phyloP scores from a whole-genome alignment of 2,329 filamentous ascomycete species.

The Hymenoscyphus occultus region DNA sequence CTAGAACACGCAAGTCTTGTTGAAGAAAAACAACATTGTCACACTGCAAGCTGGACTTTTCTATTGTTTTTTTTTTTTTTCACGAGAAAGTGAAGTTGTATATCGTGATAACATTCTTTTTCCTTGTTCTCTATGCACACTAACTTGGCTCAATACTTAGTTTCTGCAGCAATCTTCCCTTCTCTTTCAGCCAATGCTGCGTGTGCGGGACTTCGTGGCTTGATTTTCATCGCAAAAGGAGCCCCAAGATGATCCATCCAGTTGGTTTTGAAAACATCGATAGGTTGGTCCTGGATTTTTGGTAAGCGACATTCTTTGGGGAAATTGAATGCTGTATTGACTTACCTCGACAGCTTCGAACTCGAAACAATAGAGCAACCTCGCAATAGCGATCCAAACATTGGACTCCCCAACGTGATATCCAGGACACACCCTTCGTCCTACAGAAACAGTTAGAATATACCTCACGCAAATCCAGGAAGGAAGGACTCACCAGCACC shows the following conservation, averaged over 20 bases:
- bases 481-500: slow-evolving; percentile 31
- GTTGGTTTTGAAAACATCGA: neutral
- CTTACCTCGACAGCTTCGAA: slow-evolving; percentile 15
- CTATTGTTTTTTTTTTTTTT: neutral
- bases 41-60: no score
- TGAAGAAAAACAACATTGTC: no score
- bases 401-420: slow-evolving; percentile 34
- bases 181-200: slow-evolving; percentile 17
- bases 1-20: no score
- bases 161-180: slow-evolving; percentile 9
- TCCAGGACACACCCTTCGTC: slow-evolving; percentile 37
- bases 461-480: neutral
- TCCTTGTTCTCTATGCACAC: no score
- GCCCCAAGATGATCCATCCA: slow-evolving; percentile 10
- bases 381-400: slow-evolving; percentile 35
- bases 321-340: neutral
- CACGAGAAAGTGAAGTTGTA: neutral
- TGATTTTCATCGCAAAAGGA: slow-evolving; percentile 18
- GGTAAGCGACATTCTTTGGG: neutral
- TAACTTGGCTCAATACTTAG: slow-evolving; percentile 6
- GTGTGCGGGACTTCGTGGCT: slow-evolving; percentile 18
- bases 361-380: slow-evolving; percentile 23
- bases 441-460: slow-evolving; percentile 3
- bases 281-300: neutral
- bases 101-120: neutral